A percentile compares a stretch with the other conserved stretches of the same genome.
phyloP scores from a whole-genome alignment of 1,139 yeast species.

The Magnusiomyces fungicola region DNA sequence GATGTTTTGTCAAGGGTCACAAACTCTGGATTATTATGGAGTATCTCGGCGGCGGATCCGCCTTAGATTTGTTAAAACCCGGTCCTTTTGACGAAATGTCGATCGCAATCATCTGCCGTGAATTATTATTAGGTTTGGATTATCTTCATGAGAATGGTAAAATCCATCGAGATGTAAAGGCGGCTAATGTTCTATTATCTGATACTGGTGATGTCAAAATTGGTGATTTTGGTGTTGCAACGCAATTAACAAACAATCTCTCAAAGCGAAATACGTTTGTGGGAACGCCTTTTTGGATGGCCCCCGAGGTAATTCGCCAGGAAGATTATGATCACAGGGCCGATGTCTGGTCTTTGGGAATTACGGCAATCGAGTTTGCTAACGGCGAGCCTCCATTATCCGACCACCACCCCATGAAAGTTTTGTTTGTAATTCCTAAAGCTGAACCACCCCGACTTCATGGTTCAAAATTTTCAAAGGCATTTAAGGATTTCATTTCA shows the following conservation, averaged over 20 bases:
- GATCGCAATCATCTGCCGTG: slow-evolving; percentile 50
- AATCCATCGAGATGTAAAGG: slow-evolving; percentile 81
- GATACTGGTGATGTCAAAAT: slow-evolving; percentile 69
- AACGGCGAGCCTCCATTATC: slow-evolving; percentile 79
- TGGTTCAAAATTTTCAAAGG: slow-evolving; percentile 38
- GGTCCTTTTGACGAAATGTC: slow-evolving; percentile 51
- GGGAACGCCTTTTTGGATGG: slow-evolving; percentile 99
- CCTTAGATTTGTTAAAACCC: slow-evolving; percentile 53
- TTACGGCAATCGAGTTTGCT: slow-evolving; percentile 79
- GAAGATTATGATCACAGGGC: slow-evolving; percentile 84
- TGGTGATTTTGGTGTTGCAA: slow-evolving; percentile 96
- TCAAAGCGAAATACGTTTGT: slow-evolving; percentile 84
- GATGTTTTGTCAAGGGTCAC: slow-evolving; percentile 72
- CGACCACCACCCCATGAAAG: slow-evolving; percentile 72
- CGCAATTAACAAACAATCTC: slow-evolving; percentile 72
- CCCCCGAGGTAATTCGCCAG: slow-evolving; percentile 89
- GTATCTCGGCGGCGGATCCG: slow-evolving; percentile 75
- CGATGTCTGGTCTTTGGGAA: slow-evolving; percentile 94
- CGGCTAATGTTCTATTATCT: slow-evolving; percentile 69
- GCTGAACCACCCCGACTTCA: slow-evolving; percentile 43
- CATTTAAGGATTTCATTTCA: slow-evolving; percentile 56
- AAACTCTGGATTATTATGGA: slow-evolving; percentile 80
- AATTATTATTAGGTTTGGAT: slow-evolving; percentile 59
- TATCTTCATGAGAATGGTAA: slow-evolving; percentile 74
- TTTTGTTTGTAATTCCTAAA: slow-evolving; percentile 51